Evolutionary conservation across 1,284 basidiomycete species (phyloP).

Genomic region (Afroboletus lepidellus): DNA sequence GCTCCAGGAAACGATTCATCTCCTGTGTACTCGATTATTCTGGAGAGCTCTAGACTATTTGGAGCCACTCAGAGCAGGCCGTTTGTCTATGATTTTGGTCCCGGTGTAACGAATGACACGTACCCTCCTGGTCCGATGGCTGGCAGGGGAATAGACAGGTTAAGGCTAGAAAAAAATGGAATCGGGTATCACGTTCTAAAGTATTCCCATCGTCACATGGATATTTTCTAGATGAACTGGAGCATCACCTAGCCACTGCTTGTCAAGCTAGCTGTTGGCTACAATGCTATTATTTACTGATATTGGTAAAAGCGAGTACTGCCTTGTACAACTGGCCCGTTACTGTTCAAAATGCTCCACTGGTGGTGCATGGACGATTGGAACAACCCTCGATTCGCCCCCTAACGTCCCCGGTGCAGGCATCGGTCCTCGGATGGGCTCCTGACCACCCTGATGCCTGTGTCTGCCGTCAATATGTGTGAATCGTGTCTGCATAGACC

Average conservation of each 20-base stretch:
- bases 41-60: constrained; percentile 73
- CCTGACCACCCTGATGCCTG: background rate
- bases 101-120: constrained; percentile 51
- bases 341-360: constrained; percentile 4
- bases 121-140: constrained; percentile 43
- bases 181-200: constrained; percentile 54
- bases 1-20: constrained; percentile 72
- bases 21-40: constrained; percentile 66
- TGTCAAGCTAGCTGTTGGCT: too few species aligned
- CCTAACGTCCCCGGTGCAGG: constrained; percentile 21
- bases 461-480: constrained; percentile 8
- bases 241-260: background rate
- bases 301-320: too few species aligned
- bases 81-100: constrained; percentile 76
- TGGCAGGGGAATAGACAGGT: constrained; percentile 34
- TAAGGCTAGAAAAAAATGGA: constrained; percentile 42
- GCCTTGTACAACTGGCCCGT: background rate
- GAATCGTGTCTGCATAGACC: constrained; percentile 15
- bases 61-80: constrained; percentile 71
- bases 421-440: constrained; percentile 24
- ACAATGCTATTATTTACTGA: too few species aligned
- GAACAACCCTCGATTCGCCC: constrained; percentile 27
- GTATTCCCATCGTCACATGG: constrained; percentile 39
- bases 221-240: constrained; percentile 5
- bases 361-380: constrained; percentile 23